Conservation (phyloP, 805 yeast genomes). For the Starmerella geochares region DNA sequence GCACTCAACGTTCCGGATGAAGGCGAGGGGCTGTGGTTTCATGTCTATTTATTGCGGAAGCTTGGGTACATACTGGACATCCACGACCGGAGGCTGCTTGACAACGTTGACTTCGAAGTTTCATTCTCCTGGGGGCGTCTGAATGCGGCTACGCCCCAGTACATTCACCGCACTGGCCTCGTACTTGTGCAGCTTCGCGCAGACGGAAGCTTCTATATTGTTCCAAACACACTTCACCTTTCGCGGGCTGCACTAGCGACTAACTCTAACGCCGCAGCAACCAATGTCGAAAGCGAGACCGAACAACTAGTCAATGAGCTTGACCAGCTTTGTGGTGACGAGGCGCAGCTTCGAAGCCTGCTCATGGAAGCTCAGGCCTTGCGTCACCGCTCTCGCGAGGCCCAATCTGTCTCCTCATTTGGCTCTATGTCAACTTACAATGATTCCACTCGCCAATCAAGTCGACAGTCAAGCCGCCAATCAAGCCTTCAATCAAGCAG, state of each 20-base stretch:
- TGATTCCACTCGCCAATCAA: background rate
- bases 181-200: conserved; percentile 79
- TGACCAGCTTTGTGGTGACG: conserved; percentile 7
- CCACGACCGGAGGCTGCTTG: conserved; percentile 50
- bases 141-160: conserved; percentile 52
- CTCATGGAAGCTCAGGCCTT: conserved; percentile 13
- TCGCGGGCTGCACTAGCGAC: conserved; percentile 37
- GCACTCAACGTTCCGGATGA: conserved; percentile 44
- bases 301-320: conserved; percentile 15
- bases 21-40: conserved; percentile 46
- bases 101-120: conserved; percentile 45
- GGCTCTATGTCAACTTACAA: background rate
- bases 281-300: conserved; percentile 18
- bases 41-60: conserved; percentile 55
- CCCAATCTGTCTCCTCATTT: background rate
- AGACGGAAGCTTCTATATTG: conserved; percentile 66
- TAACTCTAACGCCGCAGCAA: conserved; percentile 17
- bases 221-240: conserved; percentile 78
- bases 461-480: conserved; percentile 2
- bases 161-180: conserved; percentile 79
- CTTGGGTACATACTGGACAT: conserved; percentile 68
- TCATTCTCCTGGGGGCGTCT: conserved; percentile 74
- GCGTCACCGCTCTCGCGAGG: conserved; percentile 1
- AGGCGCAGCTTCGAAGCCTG: conserved; percentile 5
- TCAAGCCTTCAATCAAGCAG: conserved; percentile 2